Conservation (phyloP, 257 asterid genomes). For the Striga asiatica region DNA sequence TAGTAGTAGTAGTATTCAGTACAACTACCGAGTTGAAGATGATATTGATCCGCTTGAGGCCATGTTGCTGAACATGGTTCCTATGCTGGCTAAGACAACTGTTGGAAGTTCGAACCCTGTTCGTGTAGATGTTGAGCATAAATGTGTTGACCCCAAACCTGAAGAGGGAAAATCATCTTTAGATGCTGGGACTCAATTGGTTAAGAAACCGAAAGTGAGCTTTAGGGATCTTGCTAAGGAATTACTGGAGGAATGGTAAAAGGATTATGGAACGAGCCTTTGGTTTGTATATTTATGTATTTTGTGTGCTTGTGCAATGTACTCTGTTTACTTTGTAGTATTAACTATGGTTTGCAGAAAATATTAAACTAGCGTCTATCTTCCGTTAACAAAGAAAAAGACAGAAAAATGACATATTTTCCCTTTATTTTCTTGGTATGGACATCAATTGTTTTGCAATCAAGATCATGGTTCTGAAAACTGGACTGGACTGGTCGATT, state of each 20-base stretch:
- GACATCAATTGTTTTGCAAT: too few species aligned
- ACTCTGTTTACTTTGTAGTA: background rate
- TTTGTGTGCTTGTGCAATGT: background rate
- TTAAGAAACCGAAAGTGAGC: slow-evolving; percentile 81
- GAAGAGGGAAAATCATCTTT: slow-evolving; percentile 21
- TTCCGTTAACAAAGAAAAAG: too few species aligned
- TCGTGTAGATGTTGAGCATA: slow-evolving; percentile 15
- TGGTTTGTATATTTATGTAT: background rate
- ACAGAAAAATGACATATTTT: too few species aligned
- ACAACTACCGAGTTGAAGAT: slow-evolving; percentile 23
- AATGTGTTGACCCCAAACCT: background rate
- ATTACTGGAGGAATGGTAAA: slow-evolving; percentile 74
- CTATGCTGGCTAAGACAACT: slow-evolving; percentile 32
- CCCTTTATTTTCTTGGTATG: too few species aligned
- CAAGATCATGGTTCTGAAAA: too few species aligned
- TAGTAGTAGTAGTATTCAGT: slow-evolving; percentile 16
- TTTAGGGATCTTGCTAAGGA: slow-evolving; percentile 61
- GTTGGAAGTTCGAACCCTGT: slow-evolving; percentile 12
- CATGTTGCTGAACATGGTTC: slow-evolving; percentile 49
- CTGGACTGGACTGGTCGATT: too few species aligned
- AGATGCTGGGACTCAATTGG: slow-evolving; percentile 29
- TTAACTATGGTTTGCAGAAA: too few species aligned
- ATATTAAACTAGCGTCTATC: too few species aligned
- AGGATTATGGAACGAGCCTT: background rate
- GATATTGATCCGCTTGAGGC: slow-evolving; percentile 57